Percentiles rank a stretch among this genome's conserved stretches.
phyloP scores from a whole-genome alignment of 148 eudicot species.

The Rhododendron mucronatum region DNA sequence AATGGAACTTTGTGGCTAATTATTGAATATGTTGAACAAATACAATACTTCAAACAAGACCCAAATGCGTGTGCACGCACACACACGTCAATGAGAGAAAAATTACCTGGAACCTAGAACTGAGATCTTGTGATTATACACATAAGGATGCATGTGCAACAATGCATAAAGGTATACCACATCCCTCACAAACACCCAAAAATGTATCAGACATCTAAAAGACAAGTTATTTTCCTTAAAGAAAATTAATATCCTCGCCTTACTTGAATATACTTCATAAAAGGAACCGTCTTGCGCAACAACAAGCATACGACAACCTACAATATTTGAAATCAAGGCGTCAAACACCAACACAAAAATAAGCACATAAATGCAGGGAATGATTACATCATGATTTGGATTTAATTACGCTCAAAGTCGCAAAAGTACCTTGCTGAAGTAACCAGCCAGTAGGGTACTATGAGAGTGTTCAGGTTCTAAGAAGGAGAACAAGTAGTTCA shows the following conservation, averaged over 20 bases:
- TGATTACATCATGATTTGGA: not conserved
- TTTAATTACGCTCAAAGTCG: not conserved
- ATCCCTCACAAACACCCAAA: not conserved
- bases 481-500: slow-evolving; percentile 79
- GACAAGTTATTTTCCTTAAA: not conserved
- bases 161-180: not conserved
- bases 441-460: slow-evolving; percentile 81
- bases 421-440: slow-evolving; percentile 80
- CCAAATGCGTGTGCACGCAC: not conserved
- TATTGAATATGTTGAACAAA: slow-evolving; percentile 2
- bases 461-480: slow-evolving; percentile 69
- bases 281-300: slow-evolving; percentile 76
- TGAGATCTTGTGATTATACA: not conserved
- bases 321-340: not conserved
- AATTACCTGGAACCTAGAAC: not conserved
- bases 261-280: slow-evolving; percentile 83
- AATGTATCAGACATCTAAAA: not conserved
- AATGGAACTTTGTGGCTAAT: not conserved
- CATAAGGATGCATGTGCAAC: not conserved
- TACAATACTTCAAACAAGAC: not conserved
- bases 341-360: slow-evolving; percentile 5
- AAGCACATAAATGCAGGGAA: not conserved
- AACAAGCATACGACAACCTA: slow-evolving; percentile 86
- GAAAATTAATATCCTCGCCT: slow-evolving; percentile 20
- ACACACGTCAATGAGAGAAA: not conserved